These are phyloP conservation scores for Fusarium oxysporum DNA, from an alignment of 2,329 filamentous ascomycete genomes.

Conservation along the genomic window DNA sequence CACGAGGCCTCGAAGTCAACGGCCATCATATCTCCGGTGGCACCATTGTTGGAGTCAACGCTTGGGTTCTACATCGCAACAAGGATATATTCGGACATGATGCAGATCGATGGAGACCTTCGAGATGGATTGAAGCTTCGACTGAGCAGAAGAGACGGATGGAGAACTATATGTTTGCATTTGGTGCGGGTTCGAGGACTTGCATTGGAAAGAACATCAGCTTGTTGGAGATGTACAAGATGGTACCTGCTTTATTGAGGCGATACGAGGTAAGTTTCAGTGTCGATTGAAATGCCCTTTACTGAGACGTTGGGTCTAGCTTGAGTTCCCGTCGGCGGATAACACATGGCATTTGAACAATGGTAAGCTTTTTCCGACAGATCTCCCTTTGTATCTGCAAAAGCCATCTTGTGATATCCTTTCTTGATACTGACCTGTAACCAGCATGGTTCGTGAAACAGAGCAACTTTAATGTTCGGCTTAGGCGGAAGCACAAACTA, in stretches of 20 bases:
- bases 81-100: conserved; percentile 75
- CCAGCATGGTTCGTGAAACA: conserved; percentile 1
- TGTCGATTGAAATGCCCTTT: rapidly evolving
- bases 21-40: conserved; percentile 72
- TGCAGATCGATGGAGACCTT: conserved; percentile 66
- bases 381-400: no score
- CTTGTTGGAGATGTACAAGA: conserved; percentile 70
- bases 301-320: neutral
- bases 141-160: conserved; percentile 51
- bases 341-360: conserved; percentile 1
- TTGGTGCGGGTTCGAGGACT: conserved; percentile 75
- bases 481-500: neutral
- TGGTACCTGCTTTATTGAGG: conserved; percentile 56
- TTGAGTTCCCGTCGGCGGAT: neutral
- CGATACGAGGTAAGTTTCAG: neutral
- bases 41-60: conserved; percentile 78
- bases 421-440: neutral
- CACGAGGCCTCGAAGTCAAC: conserved; percentile 69
- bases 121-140: conserved; percentile 66
- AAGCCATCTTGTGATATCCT: neutral
- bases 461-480: neutral
- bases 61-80: conserved; percentile 79
- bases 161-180: conserved; percentile 58
- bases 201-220: conserved; percentile 76
- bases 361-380: neutral